Evolutionary conservation across 257 asterid species (phyloP).

Genomic region (Lycium ferocissimum): DNA sequence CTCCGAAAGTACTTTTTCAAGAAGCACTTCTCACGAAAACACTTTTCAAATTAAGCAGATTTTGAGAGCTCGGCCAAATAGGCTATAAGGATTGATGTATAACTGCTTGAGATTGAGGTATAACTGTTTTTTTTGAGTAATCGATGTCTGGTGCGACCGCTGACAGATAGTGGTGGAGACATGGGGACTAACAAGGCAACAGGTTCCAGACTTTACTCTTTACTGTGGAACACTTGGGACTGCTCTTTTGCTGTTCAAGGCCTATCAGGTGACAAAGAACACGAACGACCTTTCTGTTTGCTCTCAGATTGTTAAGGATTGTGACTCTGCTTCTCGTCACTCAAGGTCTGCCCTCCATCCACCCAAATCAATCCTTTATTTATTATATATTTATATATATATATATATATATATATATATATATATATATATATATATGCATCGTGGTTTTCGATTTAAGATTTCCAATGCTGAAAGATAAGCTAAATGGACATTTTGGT

Average conservation of each 20-base stretch:
- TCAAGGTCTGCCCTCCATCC: constrained; percentile 49
- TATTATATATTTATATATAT: not conserved
- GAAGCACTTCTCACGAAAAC: no score
- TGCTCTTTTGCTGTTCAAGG: constrained; percentile 68
- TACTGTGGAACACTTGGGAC: constrained; percentile 71
- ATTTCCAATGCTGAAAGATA: not conserved
- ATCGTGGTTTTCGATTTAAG: not conserved
- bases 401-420: no score
- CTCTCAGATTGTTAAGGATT: constrained; percentile 66
- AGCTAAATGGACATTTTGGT: not conserved
- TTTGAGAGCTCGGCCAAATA: no score
- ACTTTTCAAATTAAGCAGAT: no score
- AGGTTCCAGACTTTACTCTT: constrained; percentile 56
- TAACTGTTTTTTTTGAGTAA: not conserved
- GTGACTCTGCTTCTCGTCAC: constrained; percentile 57
- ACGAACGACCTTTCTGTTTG: constrained; percentile 61
- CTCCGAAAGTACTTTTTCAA: no score
- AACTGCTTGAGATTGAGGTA: not conserved
- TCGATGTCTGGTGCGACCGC: constrained; percentile 20
- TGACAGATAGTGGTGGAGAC: constrained; percentile 60
- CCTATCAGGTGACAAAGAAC: constrained; percentile 62
- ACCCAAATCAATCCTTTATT: not conserved
- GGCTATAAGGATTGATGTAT: not conserved
- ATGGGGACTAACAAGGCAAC: constrained; percentile 62
- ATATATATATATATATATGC: not conserved